phyloP scores from a whole-genome alignment of 2,329 filamentous ascomycete species.

The Graphilbum sp. region DNA sequence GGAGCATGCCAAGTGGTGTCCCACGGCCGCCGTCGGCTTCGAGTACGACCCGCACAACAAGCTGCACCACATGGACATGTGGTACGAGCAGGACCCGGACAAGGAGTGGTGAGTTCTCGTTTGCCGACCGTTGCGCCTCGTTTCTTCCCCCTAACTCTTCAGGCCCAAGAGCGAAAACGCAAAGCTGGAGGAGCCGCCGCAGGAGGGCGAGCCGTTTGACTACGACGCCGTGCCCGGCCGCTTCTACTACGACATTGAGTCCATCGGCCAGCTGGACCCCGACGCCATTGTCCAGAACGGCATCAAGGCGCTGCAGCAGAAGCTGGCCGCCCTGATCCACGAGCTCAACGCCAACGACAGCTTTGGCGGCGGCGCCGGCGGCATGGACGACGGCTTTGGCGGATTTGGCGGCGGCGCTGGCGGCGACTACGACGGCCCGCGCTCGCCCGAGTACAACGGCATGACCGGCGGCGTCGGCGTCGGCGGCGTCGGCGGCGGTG shows the following conservation, averaged over 20 bases:
- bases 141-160: background rate
- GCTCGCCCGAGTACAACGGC: constrained; percentile 50
- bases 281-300: constrained; percentile 80
- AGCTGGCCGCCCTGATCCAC: constrained; percentile 58
- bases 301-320: constrained; percentile 76
- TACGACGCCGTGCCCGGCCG: constrained; percentile 69
- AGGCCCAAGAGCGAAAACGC: constrained; percentile 74
- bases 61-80: constrained; percentile 77
- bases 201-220: constrained; percentile 77
- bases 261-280: constrained; percentile 72
- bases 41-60: constrained; percentile 99
- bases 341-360: constrained; percentile 34
- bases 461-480: constrained; percentile 24
- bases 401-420: constrained; percentile 10
- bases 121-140: background rate
- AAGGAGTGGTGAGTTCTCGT: constrained; percentile 60
- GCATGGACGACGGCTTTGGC: constrained; percentile 21
- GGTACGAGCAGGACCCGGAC: constrained; percentile 75
- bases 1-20: constrained; percentile 97
- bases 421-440: constrained; percentile 45
- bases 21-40: constrained; percentile 81
- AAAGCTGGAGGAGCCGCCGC: constrained; percentile 60
- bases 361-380: constrained; percentile 20
- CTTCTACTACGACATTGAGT: constrained; percentile 93
- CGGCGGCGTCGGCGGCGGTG: constrained; percentile 28